Evolutionary conservation across 192 early-diverging fungal genomes (phyloP).

Genomic region (Gamsiella multidivaricata): DNA sequence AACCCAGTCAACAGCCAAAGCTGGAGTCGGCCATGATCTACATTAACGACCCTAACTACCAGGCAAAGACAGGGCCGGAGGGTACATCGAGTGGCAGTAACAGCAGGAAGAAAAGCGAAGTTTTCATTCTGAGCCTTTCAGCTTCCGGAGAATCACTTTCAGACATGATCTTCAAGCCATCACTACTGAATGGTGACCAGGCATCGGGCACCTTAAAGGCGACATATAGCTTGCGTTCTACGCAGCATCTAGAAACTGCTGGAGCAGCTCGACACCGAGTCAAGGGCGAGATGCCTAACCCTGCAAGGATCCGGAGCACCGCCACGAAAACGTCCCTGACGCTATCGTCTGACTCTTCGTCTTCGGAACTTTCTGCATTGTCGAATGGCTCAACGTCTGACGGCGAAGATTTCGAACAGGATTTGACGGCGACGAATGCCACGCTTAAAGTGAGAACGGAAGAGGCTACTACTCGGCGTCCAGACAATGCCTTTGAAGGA

Average conservation of each 20-base stretch:
- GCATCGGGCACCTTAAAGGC: neutral
- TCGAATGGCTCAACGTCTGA: conserved; percentile 1
- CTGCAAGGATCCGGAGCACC: conserved; percentile 24
- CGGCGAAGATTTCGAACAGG: neutral
- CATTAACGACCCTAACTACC: conserved; percentile 23
- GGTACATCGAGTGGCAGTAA: neutral
- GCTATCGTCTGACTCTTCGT: conserved; percentile 40
- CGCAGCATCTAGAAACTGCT: neutral
- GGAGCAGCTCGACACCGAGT: neutral
- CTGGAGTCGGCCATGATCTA: conserved; percentile 27
- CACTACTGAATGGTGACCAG: neutral
- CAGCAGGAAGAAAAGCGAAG: neutral
- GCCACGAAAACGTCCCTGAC: conserved; percentile 38
- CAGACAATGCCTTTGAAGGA: conserved; percentile 9
- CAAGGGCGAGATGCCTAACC: conserved; percentile 3
- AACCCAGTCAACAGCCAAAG: neutral
- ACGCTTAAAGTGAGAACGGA: neutral
- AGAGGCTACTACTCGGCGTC: neutral
- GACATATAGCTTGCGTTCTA: neutral
- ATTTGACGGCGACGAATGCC: neutral
- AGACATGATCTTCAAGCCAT: conserved; percentile 35
- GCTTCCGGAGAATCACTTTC: conserved; percentile 28
- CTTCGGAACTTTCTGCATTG: conserved; percentile 15
- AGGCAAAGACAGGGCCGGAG: neutral
- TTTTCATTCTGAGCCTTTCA: conserved; percentile 14